Evolutionary conservation across 1,284 basidiomycete genomes (phyloP).

Genomic region (Pterulicium gracile): DNA sequence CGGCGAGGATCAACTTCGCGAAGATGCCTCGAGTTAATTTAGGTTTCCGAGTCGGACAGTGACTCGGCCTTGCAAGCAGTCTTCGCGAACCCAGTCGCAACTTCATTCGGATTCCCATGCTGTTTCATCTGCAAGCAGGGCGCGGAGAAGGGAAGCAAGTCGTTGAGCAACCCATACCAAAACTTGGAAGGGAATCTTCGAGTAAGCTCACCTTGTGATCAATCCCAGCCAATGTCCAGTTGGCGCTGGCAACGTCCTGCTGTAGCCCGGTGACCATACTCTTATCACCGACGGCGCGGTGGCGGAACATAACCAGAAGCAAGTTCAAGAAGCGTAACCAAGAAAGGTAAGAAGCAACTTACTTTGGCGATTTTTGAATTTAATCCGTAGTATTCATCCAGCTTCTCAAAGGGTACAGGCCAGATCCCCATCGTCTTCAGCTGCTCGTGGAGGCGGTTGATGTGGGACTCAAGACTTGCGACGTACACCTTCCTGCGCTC

Average conservation of each 20-base stretch:
- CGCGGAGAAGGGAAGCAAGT: not conserved
- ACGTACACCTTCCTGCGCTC: slow-evolving; percentile 50
- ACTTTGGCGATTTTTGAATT: slow-evolving; percentile 69
- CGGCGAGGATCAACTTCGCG: no score
- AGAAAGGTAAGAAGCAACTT: slow-evolving; percentile 8
- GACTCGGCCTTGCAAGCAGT: no score
- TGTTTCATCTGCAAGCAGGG: not conserved
- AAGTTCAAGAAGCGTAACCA: no score
- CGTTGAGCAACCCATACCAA: not conserved
- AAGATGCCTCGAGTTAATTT: no score
- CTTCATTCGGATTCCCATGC: no score
- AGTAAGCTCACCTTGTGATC: no score
- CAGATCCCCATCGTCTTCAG: slow-evolving; percentile 38
- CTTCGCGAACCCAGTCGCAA: no score
- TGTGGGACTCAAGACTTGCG: slow-evolving; percentile 50
- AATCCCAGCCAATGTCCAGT: slow-evolving; percentile 53
- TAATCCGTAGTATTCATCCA: slow-evolving; percentile 47
- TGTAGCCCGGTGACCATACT: slow-evolving; percentile 65
- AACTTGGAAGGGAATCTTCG: slow-evolving; percentile 16
- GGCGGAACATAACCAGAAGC: slow-evolving; percentile 3
- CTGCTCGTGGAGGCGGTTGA: slow-evolving; percentile 46
- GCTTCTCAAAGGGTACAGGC: slow-evolving; percentile 39
- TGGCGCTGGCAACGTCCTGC: slow-evolving; percentile 44
- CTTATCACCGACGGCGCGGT: slow-evolving; percentile 30
- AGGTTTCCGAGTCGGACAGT: no score